Percentiles rank a stretch among this genome's conserved stretches.
phyloP scores from a whole-genome alignment of 2,329 filamentous ascomycete genomes.

The Cladophialophora bantiana region DNA sequence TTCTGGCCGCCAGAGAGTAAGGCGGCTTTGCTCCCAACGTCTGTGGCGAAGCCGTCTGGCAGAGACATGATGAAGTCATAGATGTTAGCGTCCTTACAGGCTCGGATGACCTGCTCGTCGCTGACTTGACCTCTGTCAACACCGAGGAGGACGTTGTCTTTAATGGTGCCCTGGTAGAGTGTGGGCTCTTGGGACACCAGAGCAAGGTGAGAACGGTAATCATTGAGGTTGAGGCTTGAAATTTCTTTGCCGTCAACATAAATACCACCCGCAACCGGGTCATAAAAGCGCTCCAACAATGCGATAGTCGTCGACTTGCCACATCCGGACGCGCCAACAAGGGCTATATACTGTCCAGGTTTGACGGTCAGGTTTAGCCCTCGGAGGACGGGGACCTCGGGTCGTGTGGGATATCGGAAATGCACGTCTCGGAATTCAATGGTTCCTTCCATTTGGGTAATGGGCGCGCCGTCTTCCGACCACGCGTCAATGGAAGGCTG shows the following conservation, averaged over 20 bases:
- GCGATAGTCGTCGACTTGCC: slow-evolving; percentile 95
- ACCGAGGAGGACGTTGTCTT: slow-evolving; percentile 87
- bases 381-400: slow-evolving; percentile 88
- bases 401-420: slow-evolving; percentile 90
- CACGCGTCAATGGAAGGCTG: slow-evolving; percentile 83
- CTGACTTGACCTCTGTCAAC: slow-evolving; percentile 69
- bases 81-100: slow-evolving; percentile 89
- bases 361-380: slow-evolving; percentile 69
- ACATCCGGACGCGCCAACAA: slow-evolving; percentile 89
- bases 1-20: slow-evolving; percentile 92
- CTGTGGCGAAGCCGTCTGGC: slow-evolving; percentile 82
- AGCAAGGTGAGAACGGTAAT: slow-evolving; percentile 82
- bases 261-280: slow-evolving; percentile 80
- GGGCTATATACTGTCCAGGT: slow-evolving; percentile 64
- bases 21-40: slow-evolving; percentile 85
- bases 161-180: slow-evolving; percentile 89
- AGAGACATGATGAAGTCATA: slow-evolving; percentile 89
- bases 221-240: slow-evolving; percentile 78
- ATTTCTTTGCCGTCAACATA: slow-evolving; percentile 86
- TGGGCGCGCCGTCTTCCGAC: slow-evolving; percentile 70
- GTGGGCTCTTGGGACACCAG: slow-evolving; percentile 95
- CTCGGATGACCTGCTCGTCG: slow-evolving; percentile 76
- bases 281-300: slow-evolving; percentile 92
- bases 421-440: slow-evolving; percentile 93
- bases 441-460: slow-evolving; percentile 72